Conservation (phyloP, 352 stramenopile species). For the Phytophthora citricola region DNA sequence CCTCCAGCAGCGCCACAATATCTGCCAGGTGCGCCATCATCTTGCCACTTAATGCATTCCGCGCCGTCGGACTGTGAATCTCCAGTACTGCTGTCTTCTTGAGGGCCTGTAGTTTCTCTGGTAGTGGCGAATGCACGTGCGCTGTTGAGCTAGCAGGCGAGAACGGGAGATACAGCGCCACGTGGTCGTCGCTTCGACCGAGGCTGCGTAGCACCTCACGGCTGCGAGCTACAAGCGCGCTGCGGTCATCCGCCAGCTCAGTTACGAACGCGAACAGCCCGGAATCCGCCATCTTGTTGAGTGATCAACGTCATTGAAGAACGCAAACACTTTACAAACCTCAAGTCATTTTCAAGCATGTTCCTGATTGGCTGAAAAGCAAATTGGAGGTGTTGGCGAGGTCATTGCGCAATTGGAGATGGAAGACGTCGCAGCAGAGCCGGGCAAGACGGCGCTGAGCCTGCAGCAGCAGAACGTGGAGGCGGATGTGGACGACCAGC, state of each 20-base stretch:
- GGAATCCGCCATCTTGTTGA: constrained; percentile 3
- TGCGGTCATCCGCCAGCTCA: constrained; percentile 43
- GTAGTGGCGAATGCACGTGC: constrained; percentile 11
- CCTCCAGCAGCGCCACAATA: constrained; percentile 66
- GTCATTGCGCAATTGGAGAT: constrained; percentile 12
- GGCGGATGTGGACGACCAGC: constrained; percentile 40
- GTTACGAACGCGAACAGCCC: constrained; percentile 67
- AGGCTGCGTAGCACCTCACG: constrained; percentile 58
- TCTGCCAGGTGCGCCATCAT: constrained; percentile 91
- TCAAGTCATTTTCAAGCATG: neutral
- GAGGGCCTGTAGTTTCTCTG: constrained; percentile 32
- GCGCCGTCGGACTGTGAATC: constrained; percentile 69
- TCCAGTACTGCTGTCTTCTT: constrained; percentile 66
- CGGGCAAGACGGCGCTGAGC: constrained; percentile 3
- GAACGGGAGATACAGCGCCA: constrained; percentile 46
- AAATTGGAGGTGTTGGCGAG: neutral
- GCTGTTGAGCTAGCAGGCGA: neutral
- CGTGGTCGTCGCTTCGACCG: constrained; percentile 35
- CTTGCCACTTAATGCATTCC: constrained; percentile 83
- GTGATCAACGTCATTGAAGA: constrained; percentile 11
- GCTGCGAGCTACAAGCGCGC: constrained; percentile 41
- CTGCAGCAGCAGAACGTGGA: constrained; percentile 15
- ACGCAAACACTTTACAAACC: neutral
- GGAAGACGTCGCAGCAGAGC: constrained; percentile 11
- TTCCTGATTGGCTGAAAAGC: constrained; percentile 6